Evolutionary conservation across 116 monocot genomes (phyloP).

Genomic region (Zostera marina): DNA sequence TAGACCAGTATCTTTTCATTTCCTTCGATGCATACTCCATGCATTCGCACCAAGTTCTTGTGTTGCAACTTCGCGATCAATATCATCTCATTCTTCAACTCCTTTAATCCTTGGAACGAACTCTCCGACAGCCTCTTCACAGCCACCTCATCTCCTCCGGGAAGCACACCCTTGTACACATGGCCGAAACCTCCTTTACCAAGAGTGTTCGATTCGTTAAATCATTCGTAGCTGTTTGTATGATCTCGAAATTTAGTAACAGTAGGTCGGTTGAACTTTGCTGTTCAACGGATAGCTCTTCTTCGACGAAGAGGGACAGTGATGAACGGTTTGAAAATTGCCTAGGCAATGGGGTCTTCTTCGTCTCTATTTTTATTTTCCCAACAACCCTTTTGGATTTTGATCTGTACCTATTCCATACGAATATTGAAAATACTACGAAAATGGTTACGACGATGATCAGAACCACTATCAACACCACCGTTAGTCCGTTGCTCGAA

Average conservation of each 20-base stretch:
- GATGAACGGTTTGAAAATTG: not conserved
- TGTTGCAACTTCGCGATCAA: slow-evolving; percentile 68
- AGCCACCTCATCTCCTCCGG: slow-evolving; percentile 30
- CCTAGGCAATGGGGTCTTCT: not conserved
- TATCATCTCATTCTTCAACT: slow-evolving; percentile 68
- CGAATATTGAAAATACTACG: not conserved
- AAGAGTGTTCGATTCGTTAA: slow-evolving; percentile 12
- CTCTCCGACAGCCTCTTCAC: slow-evolving; percentile 55
- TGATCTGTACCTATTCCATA: slow-evolving; percentile 2
- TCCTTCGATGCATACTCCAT: slow-evolving; percentile 49
- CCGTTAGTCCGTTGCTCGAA: not conserved
- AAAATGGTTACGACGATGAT: not conserved
- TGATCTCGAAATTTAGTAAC: slow-evolving; percentile 6
- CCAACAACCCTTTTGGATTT: not conserved
- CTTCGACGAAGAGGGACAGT: no score
- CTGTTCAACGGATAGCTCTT: not conserved
- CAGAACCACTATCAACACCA: not conserved
- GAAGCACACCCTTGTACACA: slow-evolving; percentile 37
- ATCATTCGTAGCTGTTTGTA: slow-evolving; percentile 14
- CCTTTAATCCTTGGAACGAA: slow-evolving; percentile 48
- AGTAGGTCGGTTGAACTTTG: slow-evolving; percentile 1
- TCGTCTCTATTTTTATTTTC: no score
- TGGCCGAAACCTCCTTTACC: slow-evolving; percentile 29
- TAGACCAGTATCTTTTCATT: no score
- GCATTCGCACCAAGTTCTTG: slow-evolving; percentile 50